Evolutionary conservation across 495 filamentous ascomycete species (phyloP).

Genomic region (Apodospora peruviana): DNA sequence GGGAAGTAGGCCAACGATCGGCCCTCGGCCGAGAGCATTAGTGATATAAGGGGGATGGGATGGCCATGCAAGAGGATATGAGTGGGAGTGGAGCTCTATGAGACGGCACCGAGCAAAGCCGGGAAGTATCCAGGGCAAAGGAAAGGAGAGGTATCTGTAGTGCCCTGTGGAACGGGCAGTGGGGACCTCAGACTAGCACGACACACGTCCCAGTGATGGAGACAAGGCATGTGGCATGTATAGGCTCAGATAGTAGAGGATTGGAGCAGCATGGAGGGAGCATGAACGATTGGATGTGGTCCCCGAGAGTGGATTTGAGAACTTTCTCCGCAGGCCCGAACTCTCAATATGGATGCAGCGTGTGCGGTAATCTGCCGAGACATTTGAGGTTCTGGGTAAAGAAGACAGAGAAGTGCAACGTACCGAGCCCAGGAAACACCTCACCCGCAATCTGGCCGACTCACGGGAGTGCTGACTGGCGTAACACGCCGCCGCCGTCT

Average conservation of each 20-base stretch:
- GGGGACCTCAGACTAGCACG: no score
- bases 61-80: neutral
- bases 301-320: constrained; percentile 22
- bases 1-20: constrained; percentile 2
- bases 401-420: constrained; percentile 14
- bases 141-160: no score
- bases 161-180: no score
- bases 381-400: constrained; percentile 8
- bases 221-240: neutral
- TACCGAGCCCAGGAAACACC: constrained; percentile 9
- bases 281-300: constrained; percentile 31
- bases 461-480: neutral
- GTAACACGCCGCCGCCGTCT: no score
- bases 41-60: constrained; percentile 11
- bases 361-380: constrained; percentile 33
- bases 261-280: neutral
- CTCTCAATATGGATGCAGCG: constrained; percentile 24
- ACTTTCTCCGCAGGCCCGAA: constrained; percentile 41
- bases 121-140: neutral
- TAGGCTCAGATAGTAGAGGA: neutral
- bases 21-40: constrained; percentile 10
- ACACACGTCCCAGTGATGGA: neutral
- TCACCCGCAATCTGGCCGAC: neutral
- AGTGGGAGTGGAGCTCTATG: neutral
- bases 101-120: neutral